phyloP scores from a whole-genome alignment of 495 filamentous ascomycete genomes.

The Gamarada debralockiae region DNA sequence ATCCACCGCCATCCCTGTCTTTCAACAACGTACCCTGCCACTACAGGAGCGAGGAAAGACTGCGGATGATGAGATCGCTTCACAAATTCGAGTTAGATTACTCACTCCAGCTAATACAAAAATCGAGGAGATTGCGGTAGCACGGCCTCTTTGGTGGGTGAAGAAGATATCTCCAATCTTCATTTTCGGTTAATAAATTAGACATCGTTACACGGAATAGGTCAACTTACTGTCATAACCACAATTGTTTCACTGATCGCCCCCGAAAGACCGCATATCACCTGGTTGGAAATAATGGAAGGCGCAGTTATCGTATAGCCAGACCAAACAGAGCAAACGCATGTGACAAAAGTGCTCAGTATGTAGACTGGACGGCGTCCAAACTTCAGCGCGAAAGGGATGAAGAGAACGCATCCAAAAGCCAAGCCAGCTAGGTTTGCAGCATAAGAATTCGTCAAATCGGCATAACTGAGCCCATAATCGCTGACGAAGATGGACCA shows the following conservation, averaged over 20 bases:
- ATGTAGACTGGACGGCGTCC: conserved; percentile 43
- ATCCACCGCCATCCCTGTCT: conserved; percentile 46
- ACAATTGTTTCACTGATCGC: conserved; percentile 40
- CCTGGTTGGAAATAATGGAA: conserved; percentile 32
- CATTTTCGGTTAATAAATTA: no score
- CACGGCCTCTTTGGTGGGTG: conserved; percentile 39
- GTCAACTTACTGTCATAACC: no score
- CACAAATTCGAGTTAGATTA: no score
- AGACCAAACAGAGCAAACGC: conserved; percentile 23
- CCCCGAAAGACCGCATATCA: conserved; percentile 33
- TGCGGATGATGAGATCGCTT: no score
- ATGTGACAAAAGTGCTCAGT: conserved; percentile 30
- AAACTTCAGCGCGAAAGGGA: conserved; percentile 43
- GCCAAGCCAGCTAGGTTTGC: conserved; percentile 34
- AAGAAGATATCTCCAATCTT: conserved; percentile 46
- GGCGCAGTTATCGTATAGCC: conserved; percentile 25
- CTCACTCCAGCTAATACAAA: no score
- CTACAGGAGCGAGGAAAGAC: conserved; percentile 36
- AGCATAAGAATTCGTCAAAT: conserved; percentile 36
- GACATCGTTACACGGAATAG: no score
- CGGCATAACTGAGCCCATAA: conserved; percentile 28
- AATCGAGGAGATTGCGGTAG: conserved; percentile 34
- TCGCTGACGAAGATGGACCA: no score
- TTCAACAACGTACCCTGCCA: conserved; percentile 37
- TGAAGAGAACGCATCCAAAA: conserved; percentile 38